Conservation (phyloP, 2,329 filamentous ascomycete genomes). For the Ploettnerulaceae sp. region DNA sequence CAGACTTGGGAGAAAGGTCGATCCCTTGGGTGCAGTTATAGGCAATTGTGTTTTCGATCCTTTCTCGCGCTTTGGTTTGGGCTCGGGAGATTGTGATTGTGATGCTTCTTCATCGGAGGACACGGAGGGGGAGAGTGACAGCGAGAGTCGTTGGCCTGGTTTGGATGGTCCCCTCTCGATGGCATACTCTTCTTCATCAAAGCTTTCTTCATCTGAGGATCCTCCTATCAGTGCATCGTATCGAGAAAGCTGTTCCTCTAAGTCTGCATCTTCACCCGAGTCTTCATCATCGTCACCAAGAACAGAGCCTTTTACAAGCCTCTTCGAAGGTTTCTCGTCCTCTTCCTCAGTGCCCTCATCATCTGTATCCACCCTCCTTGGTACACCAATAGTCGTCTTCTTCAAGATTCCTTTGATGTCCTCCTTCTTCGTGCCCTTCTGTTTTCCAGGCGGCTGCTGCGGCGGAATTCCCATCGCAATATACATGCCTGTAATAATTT, state of each 20-base stretch:
- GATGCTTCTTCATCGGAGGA: constrained; percentile 9
- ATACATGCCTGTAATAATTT: constrained; percentile 33
- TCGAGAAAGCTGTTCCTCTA: constrained; percentile 27
- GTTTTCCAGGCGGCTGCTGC: constrained; percentile 15
- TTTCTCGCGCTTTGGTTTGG: constrained; percentile 22
- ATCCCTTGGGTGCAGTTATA: constrained; percentile 27
- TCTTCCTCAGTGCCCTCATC: constrained; percentile 11
- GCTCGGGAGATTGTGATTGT: constrained; percentile 12
- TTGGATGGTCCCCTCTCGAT: constrained; percentile 13
- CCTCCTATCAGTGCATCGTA: constrained; percentile 31
- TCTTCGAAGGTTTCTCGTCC: neutral
- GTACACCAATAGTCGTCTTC: constrained; percentile 2
- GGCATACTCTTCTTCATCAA: constrained; percentile 25
- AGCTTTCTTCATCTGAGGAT: constrained; percentile 32
- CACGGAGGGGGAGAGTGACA: constrained; percentile 19
- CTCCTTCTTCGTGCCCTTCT: constrained; percentile 21
- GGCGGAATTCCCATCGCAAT: constrained; percentile 29
- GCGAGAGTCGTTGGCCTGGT: constrained; percentile 14
- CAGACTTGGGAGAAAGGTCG: constrained; percentile 68
- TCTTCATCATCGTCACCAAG: constrained; percentile 20
- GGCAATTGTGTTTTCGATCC: constrained; percentile 12
- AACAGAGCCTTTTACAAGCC: constrained; percentile 7
- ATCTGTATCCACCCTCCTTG: constrained; percentile 8
- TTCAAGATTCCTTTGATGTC: constrained; percentile 16
- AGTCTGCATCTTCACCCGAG: constrained; percentile 19